Base-by-base conservation (phyloP, 208 protist species). In the Trypanosoma rangeli region DNA sequence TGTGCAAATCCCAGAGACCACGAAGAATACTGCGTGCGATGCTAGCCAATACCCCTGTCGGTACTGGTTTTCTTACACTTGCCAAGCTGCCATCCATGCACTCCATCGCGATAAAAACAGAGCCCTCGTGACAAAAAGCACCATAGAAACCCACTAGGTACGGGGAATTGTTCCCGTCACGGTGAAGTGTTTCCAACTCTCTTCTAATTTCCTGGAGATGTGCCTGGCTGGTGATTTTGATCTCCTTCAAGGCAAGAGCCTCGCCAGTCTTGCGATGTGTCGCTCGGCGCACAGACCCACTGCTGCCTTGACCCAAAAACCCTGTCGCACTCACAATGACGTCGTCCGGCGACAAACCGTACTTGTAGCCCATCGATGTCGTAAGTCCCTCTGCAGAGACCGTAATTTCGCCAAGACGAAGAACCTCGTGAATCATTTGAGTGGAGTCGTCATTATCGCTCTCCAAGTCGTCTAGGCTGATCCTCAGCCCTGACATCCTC, bases 41-140 rank as follows among this genome's bases (percentile, higher is more conserved):
- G 63, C 73, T 81, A 16, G 78, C 84, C 33, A 97, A 70, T 13
- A 90, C 84, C 0, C 61, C 50, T 5, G 71, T 59, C 20, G 89
- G 87, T 42, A 94, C 68, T 0, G 86, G 85, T 53, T 80, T 84
- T 31, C 39, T 56, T 3, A 95, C 69, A 66, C 80, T 76, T 52
- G 84, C 83, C 24, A 97, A 78, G n/a, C 91, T 94, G 3, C 93
- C 90, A 79, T 96, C 93, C 72, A 97, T 79, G 64, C 86, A 93
- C 76, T 97, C 90, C 79, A 97, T 92, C 24, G 88, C 93, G 61
- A 97, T 97, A 54, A 92, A 94, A 22, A 96, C 86, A 0, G 86
- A 89, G n/a, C 90, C 93, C 54, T 96, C 91, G 53, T 93, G 77
- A 24, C 72, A 84, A 62, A 88, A 97, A 22, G 93, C 93, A n/a